Evolutionary conservation across 139 green algal genomes (phyloP).

Genomic region (Diplosphaera chodatii): DNA sequence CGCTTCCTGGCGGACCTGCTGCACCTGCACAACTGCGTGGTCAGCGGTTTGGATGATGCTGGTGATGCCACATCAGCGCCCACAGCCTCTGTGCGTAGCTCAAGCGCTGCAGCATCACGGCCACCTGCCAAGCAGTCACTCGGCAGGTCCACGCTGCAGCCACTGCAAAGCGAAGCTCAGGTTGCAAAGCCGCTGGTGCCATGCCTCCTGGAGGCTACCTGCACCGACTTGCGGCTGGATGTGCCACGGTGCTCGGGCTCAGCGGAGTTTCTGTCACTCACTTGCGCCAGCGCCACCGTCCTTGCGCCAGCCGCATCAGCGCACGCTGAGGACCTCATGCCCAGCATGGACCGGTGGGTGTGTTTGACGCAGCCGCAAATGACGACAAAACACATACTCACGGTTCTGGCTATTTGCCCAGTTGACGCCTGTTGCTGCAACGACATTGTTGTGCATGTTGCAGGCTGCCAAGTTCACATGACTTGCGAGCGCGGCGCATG

Average conservation of each 20-base stretch:
- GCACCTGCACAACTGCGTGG: not conserved
- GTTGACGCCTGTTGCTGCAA: no score
- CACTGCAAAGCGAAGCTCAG: not conserved
- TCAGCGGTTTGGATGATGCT: no score
- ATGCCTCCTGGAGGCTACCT: slow-evolving; percentile 6
- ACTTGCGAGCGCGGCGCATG: not conserved
- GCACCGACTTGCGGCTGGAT: slow-evolving; percentile 14
- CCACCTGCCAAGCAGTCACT: no score
- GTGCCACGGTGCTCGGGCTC: slow-evolving; percentile 14
- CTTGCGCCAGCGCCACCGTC: not conserved
- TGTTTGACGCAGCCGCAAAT: no score
- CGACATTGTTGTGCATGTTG: not conserved
- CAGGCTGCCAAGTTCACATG: not conserved
- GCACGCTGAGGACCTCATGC: not conserved
- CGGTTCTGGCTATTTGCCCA: no score
- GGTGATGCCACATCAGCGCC: no score
- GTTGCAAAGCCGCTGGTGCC: not conserved
- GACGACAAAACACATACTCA: no score
- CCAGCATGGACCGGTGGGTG: slow-evolving; percentile 7
- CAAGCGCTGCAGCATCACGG: no score
- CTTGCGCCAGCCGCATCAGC: slow-evolving; percentile 8
- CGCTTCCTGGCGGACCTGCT: slow-evolving; percentile 21
- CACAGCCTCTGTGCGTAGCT: no score
- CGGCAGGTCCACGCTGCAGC: not conserved
- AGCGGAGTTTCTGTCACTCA: slow-evolving; percentile 13